Percentiles rank a stretch among this genome's conserved stretches.
Evolutionary conservation across 2,329 filamentous ascomycete genomes (phyloP).

Genomic region (Dactylonectria estremocensis): DNA sequence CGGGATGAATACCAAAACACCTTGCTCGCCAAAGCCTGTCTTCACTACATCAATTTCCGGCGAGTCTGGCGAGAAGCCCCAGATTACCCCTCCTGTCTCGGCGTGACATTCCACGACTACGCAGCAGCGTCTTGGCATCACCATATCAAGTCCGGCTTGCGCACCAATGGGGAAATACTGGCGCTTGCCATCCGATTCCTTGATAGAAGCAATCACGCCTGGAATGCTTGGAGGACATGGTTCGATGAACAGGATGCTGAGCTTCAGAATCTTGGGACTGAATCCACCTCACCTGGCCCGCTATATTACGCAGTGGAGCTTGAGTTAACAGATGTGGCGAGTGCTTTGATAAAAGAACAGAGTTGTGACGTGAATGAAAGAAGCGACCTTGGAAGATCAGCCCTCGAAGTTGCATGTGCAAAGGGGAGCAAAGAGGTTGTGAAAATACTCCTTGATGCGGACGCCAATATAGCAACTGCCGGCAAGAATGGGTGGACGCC

Average conservation of each 20-base stretch:
- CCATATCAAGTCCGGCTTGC: conserved; percentile 1
- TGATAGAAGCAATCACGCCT: neutral
- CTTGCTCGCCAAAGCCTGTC: neutral
- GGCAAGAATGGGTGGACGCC: neutral
- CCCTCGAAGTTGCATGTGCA: too few species aligned
- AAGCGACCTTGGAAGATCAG: too few species aligned
- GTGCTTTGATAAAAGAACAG: too few species aligned
- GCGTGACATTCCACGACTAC: neutral
- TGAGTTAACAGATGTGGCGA: too few species aligned
- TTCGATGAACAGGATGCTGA: neutral
- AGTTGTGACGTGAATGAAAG: too few species aligned
- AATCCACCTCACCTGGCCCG: neutral
- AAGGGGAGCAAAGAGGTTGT: too few species aligned
- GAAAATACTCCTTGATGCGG: too few species aligned
- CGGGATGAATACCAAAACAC: neutral
- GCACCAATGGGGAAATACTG: neutral
- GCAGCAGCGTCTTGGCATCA: conserved; percentile 5
- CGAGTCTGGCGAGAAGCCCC: neutral
- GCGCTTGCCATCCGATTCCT: neutral
- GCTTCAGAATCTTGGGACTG: neutral
- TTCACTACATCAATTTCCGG: neutral
- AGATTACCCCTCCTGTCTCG: neutral
- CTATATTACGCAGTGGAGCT: neutral
- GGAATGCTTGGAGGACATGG: neutral
- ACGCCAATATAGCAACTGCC: neutral